Base-by-base conservation (phyloP, 1,139 yeast species). In the Taphrina communis region DNA sequence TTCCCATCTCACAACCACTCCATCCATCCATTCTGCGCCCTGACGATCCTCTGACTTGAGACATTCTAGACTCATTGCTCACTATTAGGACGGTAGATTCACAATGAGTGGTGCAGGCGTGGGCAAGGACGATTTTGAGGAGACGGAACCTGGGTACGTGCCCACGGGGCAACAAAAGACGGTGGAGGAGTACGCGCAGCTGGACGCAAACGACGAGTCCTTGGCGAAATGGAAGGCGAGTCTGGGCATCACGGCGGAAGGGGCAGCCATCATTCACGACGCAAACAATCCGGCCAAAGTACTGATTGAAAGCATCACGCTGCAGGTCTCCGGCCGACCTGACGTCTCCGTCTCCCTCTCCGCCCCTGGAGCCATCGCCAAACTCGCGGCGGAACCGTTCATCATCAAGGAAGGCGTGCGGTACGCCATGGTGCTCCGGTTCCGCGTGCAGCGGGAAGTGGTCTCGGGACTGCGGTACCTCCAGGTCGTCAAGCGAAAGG, bases 221-320 rank as follows among this genome's bases (percentile, higher is more conserved):
- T 82, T 93, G 73, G 90, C 89, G 73, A 90, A 90, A 78, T 93
- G 98, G 98, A 93, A 93, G 79, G 91, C 88, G 70, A 89, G 96
- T 0, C 82, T 93, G 53, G 98, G 98, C 0, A 82, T 92, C 71
- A 77, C 86, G 50, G 79, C 82, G 36, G 82, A 81, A 71, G 77
- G 83, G 4, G 82, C 85, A 6, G 56, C 67, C 41, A 63, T 63
- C 67, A 55, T 63, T 17, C 56, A 53, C 48, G 67, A 63, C 38
- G 85, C 87, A 50, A 76, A 81, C 7, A 81, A 88, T 71, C 91
- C 94, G 0, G 73, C 77, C 41, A 60, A 90, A 7, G 82, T 92
- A 74, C 79, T 84, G 59, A 86, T 90, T 73, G 86, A 87, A 70
- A 88, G 89, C 39, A 84, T 87, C 74, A 76, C 73, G 14, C 76